phyloP scores from a whole-genome alignment of 2,329 filamentous ascomycete species.

The Xylaria sp. region DNA sequence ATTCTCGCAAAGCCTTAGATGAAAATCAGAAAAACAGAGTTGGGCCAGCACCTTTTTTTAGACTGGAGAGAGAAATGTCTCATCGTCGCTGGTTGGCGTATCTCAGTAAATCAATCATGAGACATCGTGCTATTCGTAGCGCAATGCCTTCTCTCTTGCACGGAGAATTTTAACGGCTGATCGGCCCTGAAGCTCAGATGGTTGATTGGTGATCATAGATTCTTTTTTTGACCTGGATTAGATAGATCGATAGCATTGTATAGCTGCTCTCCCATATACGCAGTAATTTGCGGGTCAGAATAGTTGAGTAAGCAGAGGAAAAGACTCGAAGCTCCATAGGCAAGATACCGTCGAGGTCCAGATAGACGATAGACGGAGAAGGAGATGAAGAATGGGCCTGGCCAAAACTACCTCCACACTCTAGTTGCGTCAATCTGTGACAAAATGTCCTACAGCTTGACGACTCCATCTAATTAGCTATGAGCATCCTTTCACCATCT shows the following conservation, averaged over 20 bases:
- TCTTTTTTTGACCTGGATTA: slow-evolving; percentile 15
- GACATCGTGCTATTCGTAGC: slow-evolving; percentile 30
- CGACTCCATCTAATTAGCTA: not conserved
- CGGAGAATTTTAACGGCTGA: slow-evolving; percentile 46
- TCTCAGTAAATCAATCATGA: slow-evolving; percentile 41
- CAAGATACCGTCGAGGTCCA: slow-evolving; percentile 1
- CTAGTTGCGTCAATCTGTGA: not conserved
- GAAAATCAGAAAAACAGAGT: slow-evolving; percentile 6
- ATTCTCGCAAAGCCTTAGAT: not conserved
- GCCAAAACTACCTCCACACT: not conserved
- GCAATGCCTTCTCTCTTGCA: slow-evolving; percentile 30
- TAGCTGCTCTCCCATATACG: not conserved
- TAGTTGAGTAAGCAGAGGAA: slow-evolving; percentile 18
- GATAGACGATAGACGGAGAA: slow-evolving; percentile 3
- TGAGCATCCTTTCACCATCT: slow-evolving; percentile 12
- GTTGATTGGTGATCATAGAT: slow-evolving; percentile 20
- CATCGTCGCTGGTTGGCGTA: slow-evolving; percentile 45
- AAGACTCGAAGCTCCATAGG: not conserved
- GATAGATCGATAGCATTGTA: slow-evolving; percentile 27
- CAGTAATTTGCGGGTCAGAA: slow-evolving; percentile 11
- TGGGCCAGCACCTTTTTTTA: slow-evolving; percentile 29
- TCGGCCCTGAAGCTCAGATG: slow-evolving; percentile 39
- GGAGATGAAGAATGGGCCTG: no score
- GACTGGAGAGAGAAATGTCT: slow-evolving; percentile 38
- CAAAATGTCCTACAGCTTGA: not conserved